Evolutionary conservation across 2,329 filamentous ascomycete genomes (phyloP), one percentile per base, ranked within the genome.

Genomic region (Fusarium subtropicale): DNA sequence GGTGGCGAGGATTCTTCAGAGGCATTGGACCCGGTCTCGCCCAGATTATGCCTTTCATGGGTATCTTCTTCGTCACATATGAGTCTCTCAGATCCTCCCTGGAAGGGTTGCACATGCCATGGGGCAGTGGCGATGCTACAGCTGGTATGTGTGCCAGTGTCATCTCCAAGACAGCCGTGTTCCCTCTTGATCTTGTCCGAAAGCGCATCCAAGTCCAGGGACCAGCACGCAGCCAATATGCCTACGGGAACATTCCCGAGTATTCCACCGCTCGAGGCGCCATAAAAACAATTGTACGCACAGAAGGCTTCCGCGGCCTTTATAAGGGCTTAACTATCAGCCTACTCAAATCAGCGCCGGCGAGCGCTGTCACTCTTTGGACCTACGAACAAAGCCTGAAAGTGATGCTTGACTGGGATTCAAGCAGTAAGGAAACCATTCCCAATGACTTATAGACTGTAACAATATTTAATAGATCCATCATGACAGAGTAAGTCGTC

Each of bases 41-140:
- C 28, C 94, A 97, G 82, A 96, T 98, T 50, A 88, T 97, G 12
- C 96, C 96, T 3, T 97, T 95, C 78, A 99, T 99, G 96, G 96
- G 96, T 16, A 85, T 97, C 4, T 98, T 99, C 83, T 99, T 99
- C 80, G 88, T 92, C 34, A 87, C 89, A 41, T 99, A 98, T 81
- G 96, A 99, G 79, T 84, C 86, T 12, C 81, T 97, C 52, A 85
- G 92, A 8, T 77, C 88, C 9, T 87, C 86, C 1, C 79, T 95
- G 46, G 82, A 83, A 9, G 75, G 76, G 8, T 73, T 89, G 20
- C 78, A 86, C 12, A 77, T 92, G 70, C 90, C 90, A 0, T 90
- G 91, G 78, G 92, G 94, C 22, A 90, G 90, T 18, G 91, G 91
- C 3, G 94, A 98, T 79, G 96, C 95, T 0, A 86, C 90, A 1